Evolutionary conservation across 1,284 basidiomycete species (phyloP).

Genomic region (Cystobasidium slooffiae): DNA sequence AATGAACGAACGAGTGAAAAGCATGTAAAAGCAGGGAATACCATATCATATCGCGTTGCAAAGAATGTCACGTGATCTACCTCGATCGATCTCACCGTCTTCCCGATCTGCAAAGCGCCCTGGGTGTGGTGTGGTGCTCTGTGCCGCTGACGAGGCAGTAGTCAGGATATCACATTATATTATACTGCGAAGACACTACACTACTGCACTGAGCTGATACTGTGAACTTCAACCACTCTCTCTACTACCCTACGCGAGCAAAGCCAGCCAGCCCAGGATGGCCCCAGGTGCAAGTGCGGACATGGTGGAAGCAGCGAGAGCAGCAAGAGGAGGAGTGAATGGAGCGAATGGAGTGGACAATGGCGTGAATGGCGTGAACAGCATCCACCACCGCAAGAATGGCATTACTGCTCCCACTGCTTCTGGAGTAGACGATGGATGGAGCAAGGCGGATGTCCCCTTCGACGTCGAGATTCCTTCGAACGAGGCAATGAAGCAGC

Average conservation of each 20-base stretch:
- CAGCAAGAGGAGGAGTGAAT: constrained; percentile 1
- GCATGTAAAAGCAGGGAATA: too few species aligned
- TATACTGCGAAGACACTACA: too few species aligned
- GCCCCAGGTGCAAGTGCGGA: constrained; percentile 35
- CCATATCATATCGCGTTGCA: too few species aligned
- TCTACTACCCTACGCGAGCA: not conserved
- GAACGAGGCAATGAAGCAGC: constrained; percentile 25
- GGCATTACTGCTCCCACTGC: not conserved
- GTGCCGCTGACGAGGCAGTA: too few species aligned
- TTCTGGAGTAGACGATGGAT: not conserved
- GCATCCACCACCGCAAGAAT: not conserved
- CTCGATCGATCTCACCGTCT: too few species aligned
- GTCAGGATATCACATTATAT: too few species aligned
- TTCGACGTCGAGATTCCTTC: constrained; percentile 42
- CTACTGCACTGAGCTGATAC: too few species aligned
- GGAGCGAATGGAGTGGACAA: not conserved
- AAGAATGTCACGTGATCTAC: too few species aligned
- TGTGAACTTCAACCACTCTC: too few species aligned
- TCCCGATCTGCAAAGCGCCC: too few species aligned
- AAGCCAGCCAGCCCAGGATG: constrained; percentile 4
- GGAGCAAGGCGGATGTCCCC: not conserved
- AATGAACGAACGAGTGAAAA: too few species aligned
- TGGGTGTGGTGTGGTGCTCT: too few species aligned
- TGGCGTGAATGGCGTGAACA: not conserved
- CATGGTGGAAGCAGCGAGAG: constrained; percentile 3